Base-by-base conservation (phyloP, 2,329 filamentous ascomycete species). In the Fusarium drepaniforme region DNA sequence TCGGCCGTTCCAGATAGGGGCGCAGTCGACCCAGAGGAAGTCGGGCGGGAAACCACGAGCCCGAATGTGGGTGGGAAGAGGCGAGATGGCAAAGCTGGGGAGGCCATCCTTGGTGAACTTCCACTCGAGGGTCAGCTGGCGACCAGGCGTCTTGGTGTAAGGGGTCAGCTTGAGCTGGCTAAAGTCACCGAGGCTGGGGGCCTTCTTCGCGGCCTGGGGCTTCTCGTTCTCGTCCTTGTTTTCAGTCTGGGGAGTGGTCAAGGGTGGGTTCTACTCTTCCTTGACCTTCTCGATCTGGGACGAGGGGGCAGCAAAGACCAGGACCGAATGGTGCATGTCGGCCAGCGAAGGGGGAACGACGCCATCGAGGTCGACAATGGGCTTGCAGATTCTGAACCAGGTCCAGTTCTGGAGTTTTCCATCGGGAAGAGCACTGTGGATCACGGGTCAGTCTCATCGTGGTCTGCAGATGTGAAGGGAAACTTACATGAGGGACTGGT, bases 301-400 rank as follows among this genome's bases (percentile, higher is more conserved):
- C 37, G 66, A 70, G 7, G 77, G 78, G 18, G 75, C 74, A 1
- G 73, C 76, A 53, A 80, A 74, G 15, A 75, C 71, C 28, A 77
- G 33, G 33, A 59, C 69, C 15, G 76, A 63, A 23, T 70, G 25
- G 16, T 68, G 57, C n/a, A 73, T 59, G 23, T 62, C 16, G 44
- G 23, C n/a, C 25, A 77, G 23, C 4, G 70, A 64, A 13, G 53
- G 40, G 8, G 68, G 74, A 15, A 25, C 38, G 23, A 64, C 40
- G 8, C 65, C 67, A 13, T 35, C 33, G 12, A 51, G 64, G 12
- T 61, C 38, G 18, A 60, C 25, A 3, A 80, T 33, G 5, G 77
- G 76, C 58, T 77, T 80, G 38, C 51, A 49, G 40, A 80, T 78
- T 28, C 74, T 74, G 67, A 80, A 71, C 78, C 78, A 80, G 15